Conservation (phyloP, 305 asterid genomes). For the Fraxinus dipetala region DNA sequence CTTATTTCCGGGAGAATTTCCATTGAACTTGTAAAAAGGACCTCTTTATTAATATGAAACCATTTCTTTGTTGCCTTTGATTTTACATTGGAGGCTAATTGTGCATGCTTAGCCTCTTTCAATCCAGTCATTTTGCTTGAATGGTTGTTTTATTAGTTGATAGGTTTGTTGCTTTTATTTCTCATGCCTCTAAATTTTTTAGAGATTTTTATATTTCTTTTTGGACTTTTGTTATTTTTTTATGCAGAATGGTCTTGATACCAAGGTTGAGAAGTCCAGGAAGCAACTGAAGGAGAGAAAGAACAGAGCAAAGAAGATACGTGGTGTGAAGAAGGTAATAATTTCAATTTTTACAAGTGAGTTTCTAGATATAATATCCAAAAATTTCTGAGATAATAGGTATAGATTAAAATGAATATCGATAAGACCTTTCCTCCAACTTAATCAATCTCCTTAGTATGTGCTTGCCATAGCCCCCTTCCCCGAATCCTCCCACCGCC, state of each 20-base stretch:
- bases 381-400: neutral
- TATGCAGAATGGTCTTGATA: conserved; percentile 68
- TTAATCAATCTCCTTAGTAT: neutral
- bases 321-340: conserved; percentile 74
- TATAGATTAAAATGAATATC: neutral
- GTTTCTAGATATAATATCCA: neutral
- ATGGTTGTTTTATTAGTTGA: neutral
- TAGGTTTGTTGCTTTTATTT: neutral
- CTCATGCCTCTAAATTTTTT: neutral
- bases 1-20: neutral
- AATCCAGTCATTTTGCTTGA: neutral
- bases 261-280: conserved; percentile 78
- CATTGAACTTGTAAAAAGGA: neutral
- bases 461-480: neutral
- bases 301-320: conserved; percentile 72
- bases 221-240: neutral
- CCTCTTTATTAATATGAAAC: neutral
- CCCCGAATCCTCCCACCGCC: neutral
- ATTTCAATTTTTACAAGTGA: neutral
- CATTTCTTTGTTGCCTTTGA: neutral
- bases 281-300: conserved; percentile 80
- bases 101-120: neutral
- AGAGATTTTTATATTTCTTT: neutral
- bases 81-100: neutral
- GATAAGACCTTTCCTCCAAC: neutral